These are phyloP conservation scores for Aspergillus persii DNA, from an alignment of 2,329 filamentous ascomycete species.

Conservation along the genomic window DNA sequence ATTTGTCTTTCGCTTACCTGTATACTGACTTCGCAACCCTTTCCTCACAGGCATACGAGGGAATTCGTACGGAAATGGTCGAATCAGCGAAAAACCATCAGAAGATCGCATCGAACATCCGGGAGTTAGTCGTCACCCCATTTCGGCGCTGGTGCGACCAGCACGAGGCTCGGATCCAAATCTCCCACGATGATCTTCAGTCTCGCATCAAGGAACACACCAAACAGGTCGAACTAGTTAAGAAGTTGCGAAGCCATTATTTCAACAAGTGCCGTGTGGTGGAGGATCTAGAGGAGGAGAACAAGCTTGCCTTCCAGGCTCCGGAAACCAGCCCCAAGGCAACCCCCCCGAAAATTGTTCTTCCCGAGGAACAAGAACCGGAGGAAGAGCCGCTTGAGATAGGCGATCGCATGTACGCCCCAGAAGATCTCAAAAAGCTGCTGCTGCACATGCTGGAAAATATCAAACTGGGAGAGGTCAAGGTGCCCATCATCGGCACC, in stretches of 20 bases:
- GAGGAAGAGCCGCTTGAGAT: conserved; percentile 86
- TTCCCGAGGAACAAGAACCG: conserved; percentile 66
- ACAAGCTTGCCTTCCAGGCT: conserved; percentile 95
- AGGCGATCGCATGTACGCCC: conserved; percentile 80
- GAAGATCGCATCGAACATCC: conserved; percentile 94
- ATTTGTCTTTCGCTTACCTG: background rate
- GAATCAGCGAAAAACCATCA: conserved; percentile 85
- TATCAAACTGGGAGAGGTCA: conserved; percentile 84
- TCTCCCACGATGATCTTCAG: conserved; percentile 93
- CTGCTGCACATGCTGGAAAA: conserved; percentile 80
- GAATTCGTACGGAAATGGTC: conserved; percentile 87
- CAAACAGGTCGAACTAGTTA: conserved; percentile 82
- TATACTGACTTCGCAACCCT: background rate
- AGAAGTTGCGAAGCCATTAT: conserved; percentile 92
- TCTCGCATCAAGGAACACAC: conserved; percentile 87
- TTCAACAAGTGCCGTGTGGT: conserved; percentile 98
- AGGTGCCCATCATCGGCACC: conserved; percentile 91
- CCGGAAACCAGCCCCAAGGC: conserved; percentile 65
- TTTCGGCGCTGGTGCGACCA: conserved; percentile 96
- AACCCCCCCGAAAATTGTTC: conserved; percentile 74
- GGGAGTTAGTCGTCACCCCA: conserved; percentile 89
- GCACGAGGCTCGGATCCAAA: conserved; percentile 85
- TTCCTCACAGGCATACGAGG: conserved; percentile 75
- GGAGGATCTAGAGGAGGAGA: conserved; percentile 96
- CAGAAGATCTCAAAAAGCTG: conserved; percentile 88